These are phyloP conservation scores for Polychaeton citri DNA, from an alignment of 2,329 filamentous ascomycete genomes.

Conservation along the genomic window DNA sequence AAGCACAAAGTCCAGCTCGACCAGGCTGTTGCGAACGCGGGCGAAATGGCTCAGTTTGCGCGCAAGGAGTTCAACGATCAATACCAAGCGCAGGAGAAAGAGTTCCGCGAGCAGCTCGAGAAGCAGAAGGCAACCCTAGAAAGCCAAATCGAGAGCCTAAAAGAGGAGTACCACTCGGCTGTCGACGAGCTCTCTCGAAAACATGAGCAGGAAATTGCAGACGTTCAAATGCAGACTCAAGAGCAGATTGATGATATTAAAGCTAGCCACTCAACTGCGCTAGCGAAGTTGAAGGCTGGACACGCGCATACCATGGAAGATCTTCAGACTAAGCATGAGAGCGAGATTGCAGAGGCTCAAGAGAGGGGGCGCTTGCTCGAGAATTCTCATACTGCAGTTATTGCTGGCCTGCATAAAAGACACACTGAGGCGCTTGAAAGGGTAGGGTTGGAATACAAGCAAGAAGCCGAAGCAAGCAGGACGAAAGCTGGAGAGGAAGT, in stretches of 20 bases:
- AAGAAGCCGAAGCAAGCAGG: background rate
- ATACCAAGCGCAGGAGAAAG: background rate
- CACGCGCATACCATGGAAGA: conserved; percentile 1
- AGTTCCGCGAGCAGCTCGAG: conserved; percentile 1
- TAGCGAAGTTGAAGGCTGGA: conserved; percentile 1
- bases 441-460: background rate
- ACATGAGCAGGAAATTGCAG: conserved; percentile 2
- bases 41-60: background rate
- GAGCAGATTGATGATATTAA: conserved; percentile 5
- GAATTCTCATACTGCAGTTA: background rate
- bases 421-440: background rate
- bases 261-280: conserved; percentile 2
- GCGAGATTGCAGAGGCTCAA: background rate
- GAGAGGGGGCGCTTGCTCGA: background rate
- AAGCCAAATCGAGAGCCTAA: background rate
- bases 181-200: conserved; percentile 1
- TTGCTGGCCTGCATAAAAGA: background rate
- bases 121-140: background rate
- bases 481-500: background rate
- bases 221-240: conserved; percentile 1
- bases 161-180: conserved; percentile 1
- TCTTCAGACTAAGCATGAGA: conserved; percentile 1
- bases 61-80: background rate
- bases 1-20: background rate
- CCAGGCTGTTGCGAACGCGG: background rate